Evolutionary conservation across 306 rosid species (phyloP).

Genomic region (Casuarina glauca): DNA sequence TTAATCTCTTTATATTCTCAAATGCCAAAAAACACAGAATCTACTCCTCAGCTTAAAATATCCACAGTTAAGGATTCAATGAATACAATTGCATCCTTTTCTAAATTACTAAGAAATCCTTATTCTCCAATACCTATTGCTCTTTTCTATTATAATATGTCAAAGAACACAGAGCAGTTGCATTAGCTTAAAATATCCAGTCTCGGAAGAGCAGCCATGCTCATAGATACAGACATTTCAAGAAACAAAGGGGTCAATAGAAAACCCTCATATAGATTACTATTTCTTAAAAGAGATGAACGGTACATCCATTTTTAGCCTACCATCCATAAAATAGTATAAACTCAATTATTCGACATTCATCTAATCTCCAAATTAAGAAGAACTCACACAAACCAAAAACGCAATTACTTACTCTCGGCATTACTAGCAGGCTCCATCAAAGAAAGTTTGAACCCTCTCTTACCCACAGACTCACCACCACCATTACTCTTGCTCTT

Average conservation of each 20-base stretch:
- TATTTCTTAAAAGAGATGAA: neutral
- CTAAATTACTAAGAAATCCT: no score
- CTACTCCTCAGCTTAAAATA: constrained; percentile 1
- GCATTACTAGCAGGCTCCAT: constrained; percentile 35
- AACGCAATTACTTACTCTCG: constrained; percentile 50
- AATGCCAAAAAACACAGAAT: neutral
- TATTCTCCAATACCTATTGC: neutral
- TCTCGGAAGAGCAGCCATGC: neutral
- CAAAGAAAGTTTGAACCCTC: constrained; percentile 32
- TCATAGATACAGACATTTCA: neutral
- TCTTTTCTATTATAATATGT: constrained; percentile 9
- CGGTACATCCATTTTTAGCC: neutral
- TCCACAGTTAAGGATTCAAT: neutral
- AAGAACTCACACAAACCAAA: neutral
- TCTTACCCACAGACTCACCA: constrained; percentile 20
- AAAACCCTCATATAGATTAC: neutral
- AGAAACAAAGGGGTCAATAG: neutral
- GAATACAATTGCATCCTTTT: neutral
- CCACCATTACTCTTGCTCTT: constrained; percentile 48
- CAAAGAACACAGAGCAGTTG: neutral
- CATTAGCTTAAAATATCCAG: constrained; percentile 7
- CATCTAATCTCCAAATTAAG: neutral
- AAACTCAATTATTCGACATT: neutral
- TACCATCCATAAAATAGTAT: neutral
- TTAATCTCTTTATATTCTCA: constrained; percentile 2